A percentile compares a stretch with the other conserved stretches of the same genome.
phyloP scores from a whole-genome alignment of 768 basidiomycete genomes.

The Agrocybe praecox region DNA sequence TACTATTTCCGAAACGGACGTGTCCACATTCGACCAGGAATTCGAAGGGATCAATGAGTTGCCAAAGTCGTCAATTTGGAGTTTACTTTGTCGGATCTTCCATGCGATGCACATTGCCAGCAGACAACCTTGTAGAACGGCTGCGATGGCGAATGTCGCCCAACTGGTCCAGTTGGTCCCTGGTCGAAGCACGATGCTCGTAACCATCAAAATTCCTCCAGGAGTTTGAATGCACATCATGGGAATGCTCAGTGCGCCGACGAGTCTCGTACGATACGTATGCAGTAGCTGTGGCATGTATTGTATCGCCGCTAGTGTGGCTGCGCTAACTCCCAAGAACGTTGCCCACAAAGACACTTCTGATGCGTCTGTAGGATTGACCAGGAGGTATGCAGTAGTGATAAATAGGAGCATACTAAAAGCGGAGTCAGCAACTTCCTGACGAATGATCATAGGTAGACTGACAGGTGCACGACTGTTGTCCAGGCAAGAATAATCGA shows the following conservation, averaged over 20 bases:
- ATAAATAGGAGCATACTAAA: conserved; percentile 55
- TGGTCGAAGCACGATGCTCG: conserved; percentile 77
- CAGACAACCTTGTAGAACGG: conserved; percentile 80
- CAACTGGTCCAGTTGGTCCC: conserved; percentile 90
- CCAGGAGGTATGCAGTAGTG: conserved; percentile 65
- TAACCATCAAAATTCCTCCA: conserved; percentile 84
- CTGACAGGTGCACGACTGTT: conserved; percentile 74
- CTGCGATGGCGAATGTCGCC: conserved; percentile 81
- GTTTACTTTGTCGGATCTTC: conserved; percentile 74
- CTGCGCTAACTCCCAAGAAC: conserved; percentile 83
- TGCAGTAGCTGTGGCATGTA: conserved; percentile 86
- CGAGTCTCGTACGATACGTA: conserved; percentile 78
- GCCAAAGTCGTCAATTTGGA: conserved; percentile 91
- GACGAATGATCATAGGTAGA: conserved; percentile 5
- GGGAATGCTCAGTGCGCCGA: conserved; percentile 91
- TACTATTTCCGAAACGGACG: conserved; percentile 9
- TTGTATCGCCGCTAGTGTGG: conserved; percentile 78
- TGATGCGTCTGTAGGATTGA: conserved; percentile 31
- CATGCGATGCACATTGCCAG: conserved; percentile 86
- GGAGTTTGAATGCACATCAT: conserved; percentile 97
- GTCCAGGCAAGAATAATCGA: conserved; percentile 77
- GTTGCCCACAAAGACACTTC: conserved; percentile 67
- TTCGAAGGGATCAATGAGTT: conserved; percentile 33
- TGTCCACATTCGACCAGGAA: conserved; percentile 2
- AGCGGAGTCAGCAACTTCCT: not conserved